Percentiles rank a stretch among this genome's conserved stretches.
Conservation (phyloP, 2,329 filamentous ascomycete species). For the Nakataea oryzae region DNA sequence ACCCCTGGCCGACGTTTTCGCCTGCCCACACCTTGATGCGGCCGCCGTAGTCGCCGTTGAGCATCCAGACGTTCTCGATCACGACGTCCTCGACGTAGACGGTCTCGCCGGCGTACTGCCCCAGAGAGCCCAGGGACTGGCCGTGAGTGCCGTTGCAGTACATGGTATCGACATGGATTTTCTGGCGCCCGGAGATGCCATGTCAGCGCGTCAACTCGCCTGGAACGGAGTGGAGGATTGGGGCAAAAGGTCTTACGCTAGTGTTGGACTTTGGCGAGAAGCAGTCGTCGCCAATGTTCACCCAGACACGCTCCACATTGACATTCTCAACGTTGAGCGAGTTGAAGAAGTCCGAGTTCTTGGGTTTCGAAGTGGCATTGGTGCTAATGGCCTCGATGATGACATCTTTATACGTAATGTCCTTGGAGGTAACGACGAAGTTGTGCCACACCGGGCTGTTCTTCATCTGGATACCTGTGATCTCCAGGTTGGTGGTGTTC, state of each 20-base stretch:
- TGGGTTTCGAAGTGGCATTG: neutral
- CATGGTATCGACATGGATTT: slow-evolving; percentile 34
- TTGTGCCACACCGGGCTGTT: slow-evolving; percentile 56
- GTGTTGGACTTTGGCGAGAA: slow-evolving; percentile 52
- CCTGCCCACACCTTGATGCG: slow-evolving; percentile 54
- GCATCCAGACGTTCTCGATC: slow-evolving; percentile 48
- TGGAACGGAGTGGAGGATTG: neutral
- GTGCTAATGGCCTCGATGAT: slow-evolving; percentile 2
- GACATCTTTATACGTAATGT: neutral
- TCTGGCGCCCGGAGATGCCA: slow-evolving; percentile 10
- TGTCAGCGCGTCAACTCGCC: no score
- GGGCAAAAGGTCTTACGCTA: slow-evolving; percentile 15
- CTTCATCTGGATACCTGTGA: slow-evolving; percentile 45
- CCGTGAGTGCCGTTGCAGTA: slow-evolving; percentile 51
- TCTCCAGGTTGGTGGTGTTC: slow-evolving; percentile 45
- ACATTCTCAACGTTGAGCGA: slow-evolving; percentile 45
- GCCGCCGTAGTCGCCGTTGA: slow-evolving; percentile 40
- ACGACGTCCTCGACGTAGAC: slow-evolving; percentile 46
- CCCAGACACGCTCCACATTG: slow-evolving; percentile 14
- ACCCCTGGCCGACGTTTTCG: slow-evolving; percentile 44
- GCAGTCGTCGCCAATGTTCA: slow-evolving; percentile 49
- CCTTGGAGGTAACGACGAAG: slow-evolving; percentile 40
- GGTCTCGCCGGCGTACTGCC: slow-evolving; percentile 43
- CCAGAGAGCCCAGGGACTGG: slow-evolving; percentile 47
- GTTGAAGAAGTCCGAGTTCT: slow-evolving; percentile 54